phyloP scores from a whole-genome alignment of 1,284 basidiomycete species.

The Ustilago lituana region DNA sequence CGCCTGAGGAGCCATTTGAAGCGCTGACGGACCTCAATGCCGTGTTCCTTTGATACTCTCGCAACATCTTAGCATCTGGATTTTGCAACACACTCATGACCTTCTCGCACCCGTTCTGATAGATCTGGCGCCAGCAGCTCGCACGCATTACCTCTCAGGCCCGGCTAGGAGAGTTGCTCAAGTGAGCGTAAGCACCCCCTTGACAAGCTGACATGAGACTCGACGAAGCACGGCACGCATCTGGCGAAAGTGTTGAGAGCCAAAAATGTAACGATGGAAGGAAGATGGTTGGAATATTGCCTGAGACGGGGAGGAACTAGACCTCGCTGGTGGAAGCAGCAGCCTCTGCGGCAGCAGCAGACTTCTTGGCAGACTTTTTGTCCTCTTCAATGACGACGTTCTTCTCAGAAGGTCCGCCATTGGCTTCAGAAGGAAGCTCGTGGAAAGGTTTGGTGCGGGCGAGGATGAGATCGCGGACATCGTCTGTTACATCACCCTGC shows the following conservation, averaged over 20 bases:
- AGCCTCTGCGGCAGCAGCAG: slow-evolving; percentile 26
- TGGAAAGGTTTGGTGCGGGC: slow-evolving; percentile 62
- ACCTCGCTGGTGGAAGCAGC: slow-evolving; percentile 19
- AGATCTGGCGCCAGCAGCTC: no score
- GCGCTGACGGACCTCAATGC: slow-evolving; percentile 47
- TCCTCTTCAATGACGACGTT: slow-evolving; percentile 64
- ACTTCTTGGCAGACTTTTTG: slow-evolving; percentile 56
- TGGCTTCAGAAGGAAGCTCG: slow-evolving; percentile 55
- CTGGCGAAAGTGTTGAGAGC: no score
- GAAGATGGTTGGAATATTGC: not conserved
- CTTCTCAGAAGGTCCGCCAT: slow-evolving; percentile 55
- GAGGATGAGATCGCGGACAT: slow-evolving; percentile 57
- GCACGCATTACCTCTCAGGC: no score
- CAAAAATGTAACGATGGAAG: no score
- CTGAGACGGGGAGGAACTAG: not conserved
- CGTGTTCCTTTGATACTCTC: slow-evolving; percentile 58
- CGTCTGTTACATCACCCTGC: slow-evolving; percentile 66
- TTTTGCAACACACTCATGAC: no score
- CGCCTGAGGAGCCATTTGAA: slow-evolving; percentile 53
- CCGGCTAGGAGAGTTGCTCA: no score
- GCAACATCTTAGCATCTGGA: no score
- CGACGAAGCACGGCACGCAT: no score
- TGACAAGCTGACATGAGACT: no score
- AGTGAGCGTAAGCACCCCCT: no score
- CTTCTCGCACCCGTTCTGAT: no score